Evolutionary conservation across 2,329 filamentous ascomycete genomes (phyloP), one percentile per base, ranked within the genome.

Genomic region (Bipolaris cookei): DNA sequence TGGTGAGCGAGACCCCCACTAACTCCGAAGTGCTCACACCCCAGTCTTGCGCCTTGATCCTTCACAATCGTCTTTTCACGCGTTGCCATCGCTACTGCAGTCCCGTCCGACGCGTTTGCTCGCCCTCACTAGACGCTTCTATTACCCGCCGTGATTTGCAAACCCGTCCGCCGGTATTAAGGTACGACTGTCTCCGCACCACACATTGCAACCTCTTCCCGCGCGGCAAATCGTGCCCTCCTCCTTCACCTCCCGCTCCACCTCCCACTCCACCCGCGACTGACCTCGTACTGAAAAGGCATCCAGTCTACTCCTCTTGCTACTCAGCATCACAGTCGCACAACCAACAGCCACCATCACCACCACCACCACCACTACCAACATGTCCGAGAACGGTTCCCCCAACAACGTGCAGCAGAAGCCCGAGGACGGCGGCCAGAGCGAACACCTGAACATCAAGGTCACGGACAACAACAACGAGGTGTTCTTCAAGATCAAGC

Each of bases 401-500:
- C 74, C 76, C 16, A 69, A 70, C 63, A 68, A 70, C 63, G 68
- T 76, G 37, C 74, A 76, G 66, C 77, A 77, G 39, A 80, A 82
- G 70, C 76, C 77, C 1, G 76, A 76, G 50, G 80, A 81, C 52
- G 71, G 77, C 4, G 74, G 82, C 21, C 80, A 82, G 54, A 82
- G 82, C 28, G 94, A 98, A 80, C 95, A 99, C 78, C 83, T 99
- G 4, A 99, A 99, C 81, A 98, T 99, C 81, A 99, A 99, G 78
- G 95, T 99, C 13, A 98, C 95, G 0, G 95, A 99, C 71, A 97
- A 96, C 82, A 97, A 97, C 82, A 99, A 99, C 77, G 95, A 99
- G 77, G 94, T 99, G 70, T 99, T 98, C 79, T 99, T 99, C 84
- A 99, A 99, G 84, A 99, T 99, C 82, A 99, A 99, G 88, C 87